Conservation (phyloP, 768 basidiomycete genomes). For the Hydnomerulius pinastri region DNA sequence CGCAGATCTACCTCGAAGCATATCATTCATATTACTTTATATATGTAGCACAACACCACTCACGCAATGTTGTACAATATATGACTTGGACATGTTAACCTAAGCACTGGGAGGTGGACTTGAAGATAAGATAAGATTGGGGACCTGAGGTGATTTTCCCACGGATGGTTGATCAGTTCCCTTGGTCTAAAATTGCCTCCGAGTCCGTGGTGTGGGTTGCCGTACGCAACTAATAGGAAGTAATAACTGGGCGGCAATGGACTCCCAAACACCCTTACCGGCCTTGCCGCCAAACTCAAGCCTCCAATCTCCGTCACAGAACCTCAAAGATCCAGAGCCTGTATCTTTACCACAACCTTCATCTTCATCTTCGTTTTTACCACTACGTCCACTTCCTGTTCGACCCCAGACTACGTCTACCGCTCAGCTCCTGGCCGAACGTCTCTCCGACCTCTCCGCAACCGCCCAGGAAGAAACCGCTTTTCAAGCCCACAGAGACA, state of each 20-base stretch:
- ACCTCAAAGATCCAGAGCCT: constrained; percentile 1
- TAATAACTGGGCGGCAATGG: constrained; percentile 7
- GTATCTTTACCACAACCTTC: constrained; percentile 3
- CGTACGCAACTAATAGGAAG: constrained; percentile 11
- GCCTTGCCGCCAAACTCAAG: constrained; percentile 10
- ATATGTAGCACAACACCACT: not conserved
- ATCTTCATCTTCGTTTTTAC: constrained; percentile 1
- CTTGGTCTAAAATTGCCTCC: constrained; percentile 1
- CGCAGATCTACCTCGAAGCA: too few relatives aligned
- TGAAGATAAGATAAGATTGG: constrained; percentile 4
- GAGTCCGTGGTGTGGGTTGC: constrained; percentile 3
- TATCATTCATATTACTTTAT: too few relatives aligned
- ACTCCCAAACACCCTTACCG: constrained; percentile 14
- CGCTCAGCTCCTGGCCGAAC: not conserved
- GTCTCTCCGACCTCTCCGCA: constrained; percentile 1
- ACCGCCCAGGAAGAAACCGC: not conserved
- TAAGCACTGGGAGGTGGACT: too few relatives aligned
- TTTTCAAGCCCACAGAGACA: not conserved
- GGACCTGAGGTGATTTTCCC: constrained; percentile 1
- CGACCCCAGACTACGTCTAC: not conserved
- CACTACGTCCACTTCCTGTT: not conserved
- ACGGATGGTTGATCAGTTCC: constrained; percentile 1
- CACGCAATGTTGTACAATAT: too few relatives aligned
- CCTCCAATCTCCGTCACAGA: constrained; percentile 13
- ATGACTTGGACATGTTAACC: not conserved